phyloP scores from a whole-genome alignment of 2,329 filamentous ascomycete genomes.

The Monilinia aucupariae region DNA sequence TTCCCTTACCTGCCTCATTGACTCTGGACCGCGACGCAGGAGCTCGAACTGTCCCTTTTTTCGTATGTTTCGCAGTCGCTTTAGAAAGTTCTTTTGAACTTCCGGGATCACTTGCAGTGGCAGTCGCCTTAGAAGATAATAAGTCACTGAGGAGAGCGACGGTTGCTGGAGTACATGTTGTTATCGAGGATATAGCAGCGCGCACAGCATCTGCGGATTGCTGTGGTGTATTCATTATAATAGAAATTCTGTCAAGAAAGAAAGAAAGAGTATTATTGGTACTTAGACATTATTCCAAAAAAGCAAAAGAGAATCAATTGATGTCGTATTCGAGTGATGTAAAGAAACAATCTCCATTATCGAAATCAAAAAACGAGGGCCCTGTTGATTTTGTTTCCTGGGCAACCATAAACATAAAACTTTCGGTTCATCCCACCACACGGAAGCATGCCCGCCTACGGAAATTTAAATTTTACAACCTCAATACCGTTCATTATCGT shows the following conservation, averaged over 20 bases:
- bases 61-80: slow-evolving; percentile 15
- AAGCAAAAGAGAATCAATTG: slow-evolving; percentile 11
- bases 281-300: slow-evolving; percentile 34
- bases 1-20: slow-evolving; percentile 24
- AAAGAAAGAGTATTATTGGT: slow-evolving; percentile 27
- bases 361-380: slow-evolving; percentile 12
- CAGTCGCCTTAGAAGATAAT: slow-evolving; percentile 38
- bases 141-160: slow-evolving; percentile 43
- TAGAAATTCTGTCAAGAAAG: slow-evolving; percentile 20
- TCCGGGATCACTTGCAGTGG: slow-evolving; percentile 16
- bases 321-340: slow-evolving; percentile 13
- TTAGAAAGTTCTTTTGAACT: slow-evolving; percentile 15
- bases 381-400: slow-evolving; percentile 17
- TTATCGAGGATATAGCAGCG: slow-evolving; percentile 41
- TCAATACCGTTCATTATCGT: not conserved
- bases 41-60: slow-evolving; percentile 17
- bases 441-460: not conserved
- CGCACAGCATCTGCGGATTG: slow-evolving; percentile 44
- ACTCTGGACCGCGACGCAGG: slow-evolving; percentile 23
- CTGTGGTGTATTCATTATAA: slow-evolving; percentile 39
- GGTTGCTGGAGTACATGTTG: slow-evolving; percentile 45
- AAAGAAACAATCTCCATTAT: slow-evolving; percentile 11
- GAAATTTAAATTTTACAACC: slow-evolving; percentile 8
- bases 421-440: slow-evolving; percentile 2
- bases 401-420: slow-evolving; percentile 8